A percentile compares a stretch with the other conserved stretches of the same genome.
Conservation (phyloP, 805 yeast genomes). For the Debaryomyces maramus region DNA sequence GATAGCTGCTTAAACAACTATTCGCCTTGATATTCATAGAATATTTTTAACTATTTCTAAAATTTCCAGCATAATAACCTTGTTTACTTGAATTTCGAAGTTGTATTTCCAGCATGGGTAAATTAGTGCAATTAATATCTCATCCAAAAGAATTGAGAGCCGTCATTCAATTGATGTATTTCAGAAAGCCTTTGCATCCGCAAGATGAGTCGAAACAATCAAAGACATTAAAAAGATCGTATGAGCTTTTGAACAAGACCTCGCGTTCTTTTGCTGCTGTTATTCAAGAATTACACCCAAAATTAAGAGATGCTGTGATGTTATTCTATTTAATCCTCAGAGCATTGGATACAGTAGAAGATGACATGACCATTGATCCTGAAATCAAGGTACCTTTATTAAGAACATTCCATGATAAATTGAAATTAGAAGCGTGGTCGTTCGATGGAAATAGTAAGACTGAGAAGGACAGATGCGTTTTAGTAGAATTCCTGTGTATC, state of each 20-base stretch:
- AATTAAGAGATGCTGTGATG: constrained; percentile 77
- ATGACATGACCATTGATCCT: constrained; percentile 85
- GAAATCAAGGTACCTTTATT: constrained; percentile 72
- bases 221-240: constrained; percentile 55
- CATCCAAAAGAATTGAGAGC: constrained; percentile 78
- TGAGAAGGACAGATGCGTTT: constrained; percentile 79
- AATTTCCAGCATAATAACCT: not conserved
- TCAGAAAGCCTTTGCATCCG: constrained; percentile 56
- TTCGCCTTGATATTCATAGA: not conserved
- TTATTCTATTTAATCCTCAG: constrained; percentile 82
- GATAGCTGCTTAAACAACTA: not conserved
- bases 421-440: constrained; percentile 73
- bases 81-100: not conserved
- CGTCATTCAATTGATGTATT: constrained; percentile 56
- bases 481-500: constrained; percentile 74
- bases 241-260: constrained; percentile 61
- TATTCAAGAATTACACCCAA: constrained; percentile 87
- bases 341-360: constrained; percentile 94
- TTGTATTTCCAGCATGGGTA: constrained; percentile 48
- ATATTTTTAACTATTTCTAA: not conserved
- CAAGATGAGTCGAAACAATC: constrained; percentile 34
- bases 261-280: constrained; percentile 96
- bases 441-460: constrained; percentile 71
- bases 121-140: constrained; percentile 52
- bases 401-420: constrained; percentile 62